These are phyloP conservation scores for Wickerhamiella vanderwaltii DNA, from an alignment of 805 yeast species.

Conservation along the genomic window DNA sequence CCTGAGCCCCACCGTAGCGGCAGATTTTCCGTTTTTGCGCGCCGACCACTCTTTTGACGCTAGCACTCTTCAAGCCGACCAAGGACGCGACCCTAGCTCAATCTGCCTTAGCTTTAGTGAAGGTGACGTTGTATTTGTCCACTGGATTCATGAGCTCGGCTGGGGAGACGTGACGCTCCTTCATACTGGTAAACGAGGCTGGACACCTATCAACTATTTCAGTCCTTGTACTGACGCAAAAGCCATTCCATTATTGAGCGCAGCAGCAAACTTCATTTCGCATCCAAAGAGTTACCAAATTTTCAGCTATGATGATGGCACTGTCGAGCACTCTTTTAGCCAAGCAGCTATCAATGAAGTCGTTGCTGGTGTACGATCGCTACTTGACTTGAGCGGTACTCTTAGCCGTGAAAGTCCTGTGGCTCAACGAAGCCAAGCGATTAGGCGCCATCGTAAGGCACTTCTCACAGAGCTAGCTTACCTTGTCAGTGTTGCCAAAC, in stretches of 20 bases:
- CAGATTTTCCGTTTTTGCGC: constrained; percentile 26
- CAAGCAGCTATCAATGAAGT: constrained; percentile 30
- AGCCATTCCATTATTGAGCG: constrained; percentile 29
- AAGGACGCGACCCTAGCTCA: constrained; percentile 24
- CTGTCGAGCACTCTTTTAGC: constrained; percentile 22
- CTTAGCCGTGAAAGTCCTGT: constrained; percentile 27
- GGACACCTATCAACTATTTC: constrained; percentile 34
- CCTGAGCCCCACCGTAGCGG: constrained; percentile 4
- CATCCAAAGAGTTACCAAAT: constrained; percentile 25
- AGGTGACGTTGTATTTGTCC: constrained; percentile 29
- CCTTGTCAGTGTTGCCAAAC: constrained; percentile 29
- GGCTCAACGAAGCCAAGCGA: constrained; percentile 23
- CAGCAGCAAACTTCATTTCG: constrained; percentile 27
- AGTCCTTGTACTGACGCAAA: constrained; percentile 28
- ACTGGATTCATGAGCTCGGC: constrained; percentile 31
- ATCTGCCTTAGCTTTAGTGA: constrained; percentile 28
- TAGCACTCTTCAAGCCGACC: constrained; percentile 18
- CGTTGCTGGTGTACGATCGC: constrained; percentile 29
- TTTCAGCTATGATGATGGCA: constrained; percentile 8
- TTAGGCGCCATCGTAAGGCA: constrained; percentile 27
- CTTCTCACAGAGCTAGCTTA: constrained; percentile 31
- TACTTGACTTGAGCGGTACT: constrained; percentile 27
- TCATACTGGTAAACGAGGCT: constrained; percentile 29
- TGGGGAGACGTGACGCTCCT: constrained; percentile 35
- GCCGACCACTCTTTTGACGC: constrained; percentile 29